Conservation (phyloP, 441 rosid species). For the Adansonia rubrostipa region DNA sequence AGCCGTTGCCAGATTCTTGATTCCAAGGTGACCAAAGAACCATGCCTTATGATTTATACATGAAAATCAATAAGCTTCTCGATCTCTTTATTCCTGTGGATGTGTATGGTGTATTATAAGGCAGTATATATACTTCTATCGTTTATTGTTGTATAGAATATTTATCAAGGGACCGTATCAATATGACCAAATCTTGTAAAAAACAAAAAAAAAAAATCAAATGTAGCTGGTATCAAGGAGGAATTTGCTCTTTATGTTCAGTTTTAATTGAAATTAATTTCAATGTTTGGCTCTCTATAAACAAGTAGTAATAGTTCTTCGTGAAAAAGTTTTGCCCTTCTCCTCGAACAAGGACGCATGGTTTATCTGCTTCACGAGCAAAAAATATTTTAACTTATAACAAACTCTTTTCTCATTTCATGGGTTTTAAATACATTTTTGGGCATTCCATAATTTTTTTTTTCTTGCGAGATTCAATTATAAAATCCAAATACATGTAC, state of each 20-base stretch:
- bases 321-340: background rate
- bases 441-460: no score
- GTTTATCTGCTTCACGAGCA: background rate
- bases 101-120: background rate
- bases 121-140: background rate
- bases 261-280: background rate
- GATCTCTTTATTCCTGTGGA: background rate
- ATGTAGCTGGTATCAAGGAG: background rate
- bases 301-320: background rate
- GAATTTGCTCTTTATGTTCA: background rate
- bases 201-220: no score
- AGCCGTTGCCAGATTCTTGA: constrained; percentile 26
- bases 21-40: constrained; percentile 29
- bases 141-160: background rate
- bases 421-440: no score
- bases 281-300: background rate
- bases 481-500: no score
- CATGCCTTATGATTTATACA: constrained; percentile 19
- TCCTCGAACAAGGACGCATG: background rate
- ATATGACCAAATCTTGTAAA: background rate
- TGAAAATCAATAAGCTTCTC: constrained; percentile 7
- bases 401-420: no score
- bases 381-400: background rate
- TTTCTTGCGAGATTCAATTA: no score
- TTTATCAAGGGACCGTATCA: background rate